Conservation (phyloP, 73 alveolate species). For the Breviolum minutum region DNA sequence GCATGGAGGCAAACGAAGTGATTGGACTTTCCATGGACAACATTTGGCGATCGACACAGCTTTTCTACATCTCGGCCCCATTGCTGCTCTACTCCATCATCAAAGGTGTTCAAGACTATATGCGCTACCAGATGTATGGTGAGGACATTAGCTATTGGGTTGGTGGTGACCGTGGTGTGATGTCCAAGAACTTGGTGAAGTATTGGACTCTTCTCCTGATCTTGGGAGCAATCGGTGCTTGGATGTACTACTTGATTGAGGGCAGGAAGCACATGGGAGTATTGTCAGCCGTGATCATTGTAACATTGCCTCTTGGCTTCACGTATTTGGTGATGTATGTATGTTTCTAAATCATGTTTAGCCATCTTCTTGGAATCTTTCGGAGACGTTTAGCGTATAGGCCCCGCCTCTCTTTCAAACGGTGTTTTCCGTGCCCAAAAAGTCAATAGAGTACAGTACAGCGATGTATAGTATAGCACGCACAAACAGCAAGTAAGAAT, state of each 20-base stretch:
- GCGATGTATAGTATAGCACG: too few species aligned
- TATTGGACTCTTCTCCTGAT: slow-evolving; percentile 78
- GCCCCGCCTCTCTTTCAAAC: not conserved
- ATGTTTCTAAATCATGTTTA: too few species aligned
- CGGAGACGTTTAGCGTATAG: not conserved
- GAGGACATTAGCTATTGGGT: slow-evolving; percentile 94
- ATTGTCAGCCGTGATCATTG: slow-evolving; percentile 86
- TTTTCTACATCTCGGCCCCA: slow-evolving; percentile 92
- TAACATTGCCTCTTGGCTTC: slow-evolving; percentile 14
- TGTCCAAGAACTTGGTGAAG: slow-evolving; percentile 90
- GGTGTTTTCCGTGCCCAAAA: too few species aligned
- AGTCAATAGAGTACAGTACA: too few species aligned
- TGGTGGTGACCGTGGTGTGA: slow-evolving; percentile 94
- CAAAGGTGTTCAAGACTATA: slow-evolving; percentile 72
- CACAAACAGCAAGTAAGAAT: too few species aligned
- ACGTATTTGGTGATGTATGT: not conserved
- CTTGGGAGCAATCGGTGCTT: slow-evolving; percentile 83
- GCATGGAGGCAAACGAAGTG: slow-evolving; percentile 93
- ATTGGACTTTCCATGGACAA: slow-evolving; percentile 89
- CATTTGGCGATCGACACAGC: slow-evolving; percentile 93
- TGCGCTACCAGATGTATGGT: slow-evolving; percentile 85
- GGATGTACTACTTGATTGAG: slow-evolving; percentile 86
- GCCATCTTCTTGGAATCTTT: too few species aligned
- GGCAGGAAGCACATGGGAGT: slow-evolving; percentile 92
- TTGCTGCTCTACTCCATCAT: slow-evolving; percentile 86